Base-by-base conservation (phyloP, 805 yeast species). In the Hanseniaspora mollemarum region DNA sequence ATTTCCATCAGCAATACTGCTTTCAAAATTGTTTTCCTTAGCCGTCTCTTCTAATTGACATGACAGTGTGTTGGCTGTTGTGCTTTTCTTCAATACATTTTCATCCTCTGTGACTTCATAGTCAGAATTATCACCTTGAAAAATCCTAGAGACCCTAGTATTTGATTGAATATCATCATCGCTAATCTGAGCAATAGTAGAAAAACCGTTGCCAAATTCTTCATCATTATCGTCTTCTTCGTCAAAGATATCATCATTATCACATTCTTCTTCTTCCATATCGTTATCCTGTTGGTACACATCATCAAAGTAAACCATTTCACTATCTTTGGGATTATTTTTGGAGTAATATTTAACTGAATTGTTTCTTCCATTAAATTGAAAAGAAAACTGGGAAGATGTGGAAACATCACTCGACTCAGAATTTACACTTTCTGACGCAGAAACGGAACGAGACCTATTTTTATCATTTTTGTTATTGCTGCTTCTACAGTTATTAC, bases 311-410 rank as follows among this genome's bases (percentile, higher is more conserved):
- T 71, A 71, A 26, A 66, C 62, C 2, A 60, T 58, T n/a, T 26
- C 26, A n/a, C 4, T 25, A 21, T 19, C 18, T 7, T 21, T 45
- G 4, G 16, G 19, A 8, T 28, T 46, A 26, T 46, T 37, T 42
- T 65, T 62, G 1, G 64, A 60, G 58, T 78, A 77, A 59, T 76
- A 77, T 53, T 74, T 72, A 21, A 73, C 70, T 0, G 81, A 76
- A 1, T 74, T 65, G 49, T 76, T 75, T 54, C 82, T 65, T 16
- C 50, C 50, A 12, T 68, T 71, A 39, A 67, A 66, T 43, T 74
- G 77, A 55, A 78, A 78, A 1, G 81, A 77, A 55, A 76, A 78
- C 49, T 55, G 55, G 2, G 67, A 64, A n/a, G 43, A 21, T 16
- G 21, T 43, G 2, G 59, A 50, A 24, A 46, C 33, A 31, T 46